Percentiles rank a stretch among this genome's conserved stretches.
Evolutionary conservation across 345 rosid genomes (phyloP).

Genomic region (Corchorus capsularis): DNA sequence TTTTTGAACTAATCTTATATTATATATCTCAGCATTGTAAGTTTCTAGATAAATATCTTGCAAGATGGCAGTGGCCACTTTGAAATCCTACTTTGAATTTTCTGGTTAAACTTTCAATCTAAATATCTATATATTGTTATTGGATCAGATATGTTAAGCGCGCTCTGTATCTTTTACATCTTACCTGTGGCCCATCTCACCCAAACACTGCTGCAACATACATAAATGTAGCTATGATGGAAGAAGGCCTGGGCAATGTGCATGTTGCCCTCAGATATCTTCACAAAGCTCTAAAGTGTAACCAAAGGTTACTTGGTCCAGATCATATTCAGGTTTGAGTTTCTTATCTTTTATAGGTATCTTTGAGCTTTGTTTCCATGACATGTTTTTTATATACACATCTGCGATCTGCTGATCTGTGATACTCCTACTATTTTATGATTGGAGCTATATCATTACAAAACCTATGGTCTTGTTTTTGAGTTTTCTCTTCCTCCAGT

Average conservation of each 20-base stretch:
- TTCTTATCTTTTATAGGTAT: slow-evolving; percentile 18
- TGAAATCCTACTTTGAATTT: slow-evolving; percentile 14
- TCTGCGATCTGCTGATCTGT: not conserved
- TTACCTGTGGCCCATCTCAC: slow-evolving; percentile 97
- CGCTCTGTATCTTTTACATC: slow-evolving; percentile 93
- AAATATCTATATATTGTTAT: slow-evolving; percentile 12
- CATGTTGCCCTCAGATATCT: slow-evolving; percentile 98
- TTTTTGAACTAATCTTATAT: slow-evolving; percentile 6
- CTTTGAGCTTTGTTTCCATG: not conserved
- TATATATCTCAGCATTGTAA: slow-evolving; percentile 1
- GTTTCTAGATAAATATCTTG: slow-evolving; percentile 21
- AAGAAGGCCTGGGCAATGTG: slow-evolving; percentile 99
- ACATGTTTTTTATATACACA: not conserved
- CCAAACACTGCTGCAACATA: slow-evolving; percentile 99
- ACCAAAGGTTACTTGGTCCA: slow-evolving; percentile 93
- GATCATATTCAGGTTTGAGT: slow-evolving; percentile 94
- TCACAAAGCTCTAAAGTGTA: slow-evolving; percentile 95
- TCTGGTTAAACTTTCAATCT: slow-evolving; percentile 11
- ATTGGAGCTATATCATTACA: not conserved
- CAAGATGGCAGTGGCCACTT: slow-evolving; percentile 16
- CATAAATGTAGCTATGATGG: slow-evolving; percentile 99
- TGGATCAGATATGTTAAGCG: slow-evolving; percentile 92
- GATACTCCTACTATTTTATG: not conserved
- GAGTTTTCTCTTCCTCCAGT: not conserved
- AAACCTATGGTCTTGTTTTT: not conserved